Conservation (phyloP, 345 rosid species). For the Angophora floribunda region DNA sequence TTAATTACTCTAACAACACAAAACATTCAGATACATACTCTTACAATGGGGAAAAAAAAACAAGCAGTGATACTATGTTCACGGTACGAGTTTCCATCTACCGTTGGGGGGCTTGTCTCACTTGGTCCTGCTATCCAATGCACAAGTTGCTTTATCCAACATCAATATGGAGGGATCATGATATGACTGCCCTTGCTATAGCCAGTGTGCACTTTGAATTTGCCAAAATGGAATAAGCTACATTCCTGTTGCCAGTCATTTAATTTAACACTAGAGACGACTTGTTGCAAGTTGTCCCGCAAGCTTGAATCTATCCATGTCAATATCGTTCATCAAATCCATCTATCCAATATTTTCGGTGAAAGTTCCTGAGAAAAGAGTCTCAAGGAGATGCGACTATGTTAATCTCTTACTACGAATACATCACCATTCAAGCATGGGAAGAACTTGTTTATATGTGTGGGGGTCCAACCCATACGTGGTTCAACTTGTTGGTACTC, state of each 20-base stretch:
- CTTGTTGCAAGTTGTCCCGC: conserved; percentile 48
- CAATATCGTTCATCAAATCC: not conserved
- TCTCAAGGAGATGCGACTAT: conserved; percentile 15
- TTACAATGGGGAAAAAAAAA: not conserved
- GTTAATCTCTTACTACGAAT: conserved; percentile 45
- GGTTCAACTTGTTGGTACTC: not conserved
- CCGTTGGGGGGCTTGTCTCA: not conserved
- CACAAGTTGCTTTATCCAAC: conserved; percentile 96
- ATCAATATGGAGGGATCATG: conserved; percentile 70
- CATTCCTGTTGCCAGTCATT: not conserved
- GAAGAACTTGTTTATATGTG: not conserved
- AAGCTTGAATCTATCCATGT: conserved; percentile 67
- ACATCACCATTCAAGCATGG: conserved; percentile 35
- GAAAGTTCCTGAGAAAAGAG: conserved; percentile 80
- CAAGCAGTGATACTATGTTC: not conserved
- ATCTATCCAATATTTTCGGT: conserved; percentile 88
- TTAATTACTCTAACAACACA: too few relatives aligned
- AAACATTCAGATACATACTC: not conserved
- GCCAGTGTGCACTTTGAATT: conserved; percentile 48
- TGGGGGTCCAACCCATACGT: not conserved
- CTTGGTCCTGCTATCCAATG: conserved; percentile 85
- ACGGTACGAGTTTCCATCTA: too few relatives aligned
- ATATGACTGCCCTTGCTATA: conserved; percentile 77
- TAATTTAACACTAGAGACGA: not conserved
- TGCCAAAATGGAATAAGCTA: too few relatives aligned